Evolutionary conservation across 2,329 filamentous ascomycete species (phyloP).

Genomic region (Sporothrix schenckii): DNA sequence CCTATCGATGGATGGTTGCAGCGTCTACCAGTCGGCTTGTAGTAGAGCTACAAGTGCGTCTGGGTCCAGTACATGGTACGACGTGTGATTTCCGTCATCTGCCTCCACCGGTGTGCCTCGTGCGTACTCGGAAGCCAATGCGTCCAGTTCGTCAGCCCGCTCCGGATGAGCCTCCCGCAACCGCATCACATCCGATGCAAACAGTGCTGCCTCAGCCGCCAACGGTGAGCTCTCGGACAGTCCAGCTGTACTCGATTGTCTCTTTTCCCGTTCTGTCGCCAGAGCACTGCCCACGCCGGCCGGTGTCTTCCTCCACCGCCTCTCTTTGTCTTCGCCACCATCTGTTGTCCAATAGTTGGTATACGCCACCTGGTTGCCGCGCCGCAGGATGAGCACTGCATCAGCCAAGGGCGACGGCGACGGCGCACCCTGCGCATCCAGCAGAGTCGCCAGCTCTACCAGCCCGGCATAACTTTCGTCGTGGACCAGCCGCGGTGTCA

Average conservation of each 20-base stretch:
- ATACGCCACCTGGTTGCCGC: slow-evolving; percentile 46
- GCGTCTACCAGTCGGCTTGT: slow-evolving; percentile 14
- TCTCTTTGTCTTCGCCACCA: background rate
- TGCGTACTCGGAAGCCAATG: slow-evolving; percentile 25
- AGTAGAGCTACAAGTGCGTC: slow-evolving; percentile 26
- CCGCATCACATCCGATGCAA: slow-evolving; percentile 41
- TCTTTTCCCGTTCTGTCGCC: slow-evolving; percentile 34
- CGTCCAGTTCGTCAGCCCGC: slow-evolving; percentile 32
- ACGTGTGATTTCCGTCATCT: background rate
- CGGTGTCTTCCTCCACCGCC: slow-evolving; percentile 16
- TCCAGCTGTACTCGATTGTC: background rate
- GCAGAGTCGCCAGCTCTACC: slow-evolving; percentile 44
- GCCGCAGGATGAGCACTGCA: slow-evolving; percentile 47
- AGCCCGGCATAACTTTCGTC: slow-evolving; percentile 51
- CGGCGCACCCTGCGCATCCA: slow-evolving; percentile 42
- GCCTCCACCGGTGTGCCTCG: background rate
- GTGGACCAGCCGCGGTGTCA: slow-evolving; percentile 52
- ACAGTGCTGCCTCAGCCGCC: slow-evolving; percentile 31
- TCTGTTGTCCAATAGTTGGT: slow-evolving; percentile 24
- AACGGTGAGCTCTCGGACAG: background rate
- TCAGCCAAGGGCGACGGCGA: slow-evolving; percentile 35
- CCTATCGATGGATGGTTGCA: no score
- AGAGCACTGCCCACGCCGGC: slow-evolving; percentile 32
- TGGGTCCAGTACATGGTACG: slow-evolving; percentile 11
- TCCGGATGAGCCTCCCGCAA: slow-evolving; percentile 31